Conservation (phyloP, 768 basidiomycete species). For the Tephrocybe rancida region DNA sequence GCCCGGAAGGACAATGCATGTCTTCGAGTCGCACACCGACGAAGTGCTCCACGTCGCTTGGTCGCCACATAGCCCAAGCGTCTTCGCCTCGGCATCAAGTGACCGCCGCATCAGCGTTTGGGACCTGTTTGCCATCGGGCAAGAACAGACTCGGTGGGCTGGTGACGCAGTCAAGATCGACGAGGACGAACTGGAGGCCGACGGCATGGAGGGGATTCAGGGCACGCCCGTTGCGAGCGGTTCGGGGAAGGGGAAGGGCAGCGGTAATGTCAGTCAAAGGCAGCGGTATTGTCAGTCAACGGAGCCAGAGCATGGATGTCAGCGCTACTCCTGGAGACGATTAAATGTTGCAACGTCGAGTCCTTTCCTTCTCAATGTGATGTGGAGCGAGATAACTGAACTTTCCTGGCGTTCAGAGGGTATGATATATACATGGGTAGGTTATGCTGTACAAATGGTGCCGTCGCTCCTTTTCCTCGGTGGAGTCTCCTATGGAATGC, state of each 20-base stretch:
- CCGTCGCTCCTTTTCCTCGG: constrained; percentile 2
- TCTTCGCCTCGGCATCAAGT: constrained; percentile 94
- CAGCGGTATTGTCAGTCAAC: too few species aligned
- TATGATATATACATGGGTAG: constrained; percentile 15
- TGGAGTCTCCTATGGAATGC: not conserved
- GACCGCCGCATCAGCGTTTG: constrained; percentile 94
- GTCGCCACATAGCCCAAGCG: constrained; percentile 91
- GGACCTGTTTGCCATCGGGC: constrained; percentile 90
- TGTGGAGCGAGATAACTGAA: not conserved
- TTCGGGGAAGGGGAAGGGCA: constrained; percentile 33
- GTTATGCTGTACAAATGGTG: constrained; percentile 16
- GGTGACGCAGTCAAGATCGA: constrained; percentile 86
- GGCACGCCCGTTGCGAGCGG: constrained; percentile 27
- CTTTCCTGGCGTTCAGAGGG: constrained; percentile 1
- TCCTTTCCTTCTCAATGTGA: constrained; percentile 2
- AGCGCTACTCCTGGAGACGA: constrained; percentile 61
- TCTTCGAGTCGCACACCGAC: constrained; percentile 91
- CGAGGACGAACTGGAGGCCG: constrained; percentile 82
- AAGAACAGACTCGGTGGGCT: constrained; percentile 96
- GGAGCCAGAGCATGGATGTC: constrained; percentile 64
- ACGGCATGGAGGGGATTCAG: constrained; percentile 79
- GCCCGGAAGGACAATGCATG: constrained; percentile 77
- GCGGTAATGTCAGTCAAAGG: constrained; percentile 42
- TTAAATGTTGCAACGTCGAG: constrained; percentile 34
- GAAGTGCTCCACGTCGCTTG: constrained; percentile 94